phyloP scores from a whole-genome alignment of 768 basidiomycete species.

The Boletus edulis region DNA sequence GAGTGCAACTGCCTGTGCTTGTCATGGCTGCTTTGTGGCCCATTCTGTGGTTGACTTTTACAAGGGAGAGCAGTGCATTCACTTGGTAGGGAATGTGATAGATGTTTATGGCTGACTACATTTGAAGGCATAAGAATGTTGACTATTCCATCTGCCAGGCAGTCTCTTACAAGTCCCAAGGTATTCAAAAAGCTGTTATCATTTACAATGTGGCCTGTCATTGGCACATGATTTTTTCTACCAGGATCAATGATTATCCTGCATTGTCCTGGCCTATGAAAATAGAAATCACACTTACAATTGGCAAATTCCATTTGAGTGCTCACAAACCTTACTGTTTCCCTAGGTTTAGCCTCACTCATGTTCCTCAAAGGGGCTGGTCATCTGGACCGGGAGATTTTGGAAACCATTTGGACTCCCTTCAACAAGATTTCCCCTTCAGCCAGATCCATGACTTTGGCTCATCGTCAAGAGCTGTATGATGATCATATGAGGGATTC shows the following conservation, averaged over 20 bases:
- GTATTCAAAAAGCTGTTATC: slow-evolving; percentile 1
- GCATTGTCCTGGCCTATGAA: background rate
- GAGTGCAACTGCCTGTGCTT: background rate
- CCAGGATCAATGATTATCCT: background rate
- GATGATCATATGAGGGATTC: no score
- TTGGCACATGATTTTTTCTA: slow-evolving; percentile 17
- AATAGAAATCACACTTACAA: slow-evolving; percentile 7
- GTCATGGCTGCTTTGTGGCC: slow-evolving; percentile 12
- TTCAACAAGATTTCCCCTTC: no score
- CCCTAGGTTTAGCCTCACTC: slow-evolving; percentile 14
- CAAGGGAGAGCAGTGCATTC: slow-evolving; percentile 20
- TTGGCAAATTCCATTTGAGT: slow-evolving; percentile 33
- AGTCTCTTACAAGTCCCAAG: slow-evolving; percentile 3
- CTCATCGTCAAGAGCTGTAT: no score
- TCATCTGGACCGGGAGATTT: no score
- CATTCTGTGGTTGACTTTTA: no score
- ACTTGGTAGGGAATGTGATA: background rate
- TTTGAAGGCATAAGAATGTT: slow-evolving; percentile 28
- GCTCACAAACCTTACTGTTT: slow-evolving; percentile 28
- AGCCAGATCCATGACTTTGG: no score
- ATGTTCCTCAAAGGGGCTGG: background rate
- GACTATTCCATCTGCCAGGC: slow-evolving; percentile 26
- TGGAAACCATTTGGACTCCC: no score
- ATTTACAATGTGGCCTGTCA: slow-evolving; percentile 34
- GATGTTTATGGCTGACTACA: background rate